phyloP scores from a whole-genome alignment of 495 filamentous ascomycete genomes.

The Podospora didyma region DNA sequence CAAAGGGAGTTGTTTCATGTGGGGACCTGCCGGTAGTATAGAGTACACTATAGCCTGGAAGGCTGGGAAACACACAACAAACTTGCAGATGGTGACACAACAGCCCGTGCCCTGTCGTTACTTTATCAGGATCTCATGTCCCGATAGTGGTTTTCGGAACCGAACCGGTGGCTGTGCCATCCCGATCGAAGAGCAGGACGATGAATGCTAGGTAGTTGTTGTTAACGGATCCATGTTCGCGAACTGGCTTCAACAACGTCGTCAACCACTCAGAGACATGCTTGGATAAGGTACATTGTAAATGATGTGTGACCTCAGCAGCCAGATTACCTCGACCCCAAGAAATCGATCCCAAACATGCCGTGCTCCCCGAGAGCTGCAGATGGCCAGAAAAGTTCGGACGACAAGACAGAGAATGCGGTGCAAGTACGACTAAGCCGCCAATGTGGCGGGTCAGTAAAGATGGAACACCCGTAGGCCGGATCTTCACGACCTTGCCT shows the following conservation, averaged over 20 bases:
- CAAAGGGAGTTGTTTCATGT: neutral
- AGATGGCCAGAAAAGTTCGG: neutral
- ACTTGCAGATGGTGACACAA: neutral
- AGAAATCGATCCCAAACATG: neutral
- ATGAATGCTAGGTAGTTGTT: neutral
- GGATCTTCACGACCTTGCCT: neutral
- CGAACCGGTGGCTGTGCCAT: neutral
- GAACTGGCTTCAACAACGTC: no score
- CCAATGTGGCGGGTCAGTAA: neutral
- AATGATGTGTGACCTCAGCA: no score
- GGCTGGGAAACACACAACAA: neutral
- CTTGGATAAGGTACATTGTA: no score
- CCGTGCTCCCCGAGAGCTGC: neutral
- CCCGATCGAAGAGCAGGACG: neutral
- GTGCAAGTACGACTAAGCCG: neutral
- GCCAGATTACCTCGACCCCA: neutral
- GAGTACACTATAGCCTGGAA: neutral
- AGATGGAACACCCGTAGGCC: neutral
- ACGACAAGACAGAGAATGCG: neutral
- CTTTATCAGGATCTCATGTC: neutral
- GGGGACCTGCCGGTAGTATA: neutral
- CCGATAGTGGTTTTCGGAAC: neutral
- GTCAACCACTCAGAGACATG: no score
- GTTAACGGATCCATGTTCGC: neutral
- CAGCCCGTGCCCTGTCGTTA: neutral